These are phyloP conservation scores for Rhodotorula toruloides DNA, from an alignment of 768 basidiomycete genomes.

Conservation along the genomic window DNA sequence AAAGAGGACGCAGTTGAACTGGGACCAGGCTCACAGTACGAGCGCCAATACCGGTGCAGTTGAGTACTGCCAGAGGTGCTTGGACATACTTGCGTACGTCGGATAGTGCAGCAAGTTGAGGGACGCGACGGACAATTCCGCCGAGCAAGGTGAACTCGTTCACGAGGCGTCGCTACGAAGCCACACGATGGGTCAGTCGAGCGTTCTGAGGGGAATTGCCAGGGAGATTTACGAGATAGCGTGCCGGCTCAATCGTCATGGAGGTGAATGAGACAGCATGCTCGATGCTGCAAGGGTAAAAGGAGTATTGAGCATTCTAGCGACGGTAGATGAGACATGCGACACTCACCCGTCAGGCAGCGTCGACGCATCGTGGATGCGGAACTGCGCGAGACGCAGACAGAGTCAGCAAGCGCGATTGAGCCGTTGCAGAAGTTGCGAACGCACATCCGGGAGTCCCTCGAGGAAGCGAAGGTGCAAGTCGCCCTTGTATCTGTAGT, in stretches of 20 bases:
- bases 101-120: constrained; percentile 39
- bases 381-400: constrained; percentile 15
- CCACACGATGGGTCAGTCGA: too few relatives aligned
- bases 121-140: constrained; percentile 37
- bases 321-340: constrained; percentile 5
- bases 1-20: background rate
- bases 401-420: background rate
- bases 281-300: constrained; percentile 5
- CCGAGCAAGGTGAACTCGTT: constrained; percentile 37
- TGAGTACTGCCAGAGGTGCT: constrained; percentile 34
- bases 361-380: background rate
- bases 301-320: background rate
- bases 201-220: too few relatives aligned
- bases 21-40: background rate
- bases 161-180: constrained; percentile 39
- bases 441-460: constrained; percentile 46
- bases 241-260: constrained; percentile 46
- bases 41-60: constrained; percentile 46
- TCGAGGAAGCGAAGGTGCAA: constrained; percentile 45
- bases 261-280: constrained; percentile 47
- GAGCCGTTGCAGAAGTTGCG: too few relatives aligned
- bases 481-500: constrained; percentile 26
- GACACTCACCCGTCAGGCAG: constrained; percentile 16
- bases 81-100: constrained; percentile 12
- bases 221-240: constrained; percentile 26